phyloP scores from a whole-genome alignment of 108 stramenopile species.

The Cyclotella sp. region DNA sequence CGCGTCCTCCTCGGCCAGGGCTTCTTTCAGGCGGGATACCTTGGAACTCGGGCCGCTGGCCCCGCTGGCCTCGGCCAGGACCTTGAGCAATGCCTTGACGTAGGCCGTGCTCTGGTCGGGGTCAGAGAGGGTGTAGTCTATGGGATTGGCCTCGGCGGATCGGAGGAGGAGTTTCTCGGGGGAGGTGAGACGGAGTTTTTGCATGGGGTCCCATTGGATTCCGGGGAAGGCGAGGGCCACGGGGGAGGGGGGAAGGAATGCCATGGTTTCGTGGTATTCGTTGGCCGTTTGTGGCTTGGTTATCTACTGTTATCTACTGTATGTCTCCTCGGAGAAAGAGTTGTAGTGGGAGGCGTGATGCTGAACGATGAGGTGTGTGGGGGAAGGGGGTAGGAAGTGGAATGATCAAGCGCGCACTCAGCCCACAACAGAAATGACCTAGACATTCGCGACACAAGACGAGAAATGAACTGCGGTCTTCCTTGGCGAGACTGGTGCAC shows the following conservation, averaged over 20 bases:
- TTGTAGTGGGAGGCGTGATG: no score
- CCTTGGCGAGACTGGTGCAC: no score
- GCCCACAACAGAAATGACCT: no score
- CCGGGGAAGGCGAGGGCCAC: constrained; percentile 60
- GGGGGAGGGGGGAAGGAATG: constrained; percentile 59
- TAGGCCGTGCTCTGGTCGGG: constrained; percentile 64
- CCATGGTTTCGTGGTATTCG: not conserved
- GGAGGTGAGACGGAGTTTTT: constrained; percentile 58
- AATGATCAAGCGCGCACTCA: no score
- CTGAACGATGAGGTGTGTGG: no score
- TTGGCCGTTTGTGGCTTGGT: no score
- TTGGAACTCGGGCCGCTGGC: constrained; percentile 53
- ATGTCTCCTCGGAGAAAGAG: no score
- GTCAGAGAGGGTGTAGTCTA: constrained; percentile 75
- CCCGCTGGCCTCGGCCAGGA: constrained; percentile 58
- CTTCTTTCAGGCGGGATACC: constrained; percentile 55
- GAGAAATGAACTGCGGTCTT: no score
- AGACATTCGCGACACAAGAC: no score
- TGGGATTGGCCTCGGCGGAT: constrained; percentile 71
- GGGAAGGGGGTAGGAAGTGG: no score
- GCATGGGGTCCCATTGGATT: constrained; percentile 68
- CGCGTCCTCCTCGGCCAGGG: constrained; percentile 57
- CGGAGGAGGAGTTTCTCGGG: constrained; percentile 65
- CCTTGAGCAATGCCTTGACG: constrained; percentile 67
- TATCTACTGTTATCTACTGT: no score